These are phyloP conservation scores for Pseudonitzschia multistriata DNA, from an alignment of 108 stramenopile species.

Conservation along the genomic window DNA sequence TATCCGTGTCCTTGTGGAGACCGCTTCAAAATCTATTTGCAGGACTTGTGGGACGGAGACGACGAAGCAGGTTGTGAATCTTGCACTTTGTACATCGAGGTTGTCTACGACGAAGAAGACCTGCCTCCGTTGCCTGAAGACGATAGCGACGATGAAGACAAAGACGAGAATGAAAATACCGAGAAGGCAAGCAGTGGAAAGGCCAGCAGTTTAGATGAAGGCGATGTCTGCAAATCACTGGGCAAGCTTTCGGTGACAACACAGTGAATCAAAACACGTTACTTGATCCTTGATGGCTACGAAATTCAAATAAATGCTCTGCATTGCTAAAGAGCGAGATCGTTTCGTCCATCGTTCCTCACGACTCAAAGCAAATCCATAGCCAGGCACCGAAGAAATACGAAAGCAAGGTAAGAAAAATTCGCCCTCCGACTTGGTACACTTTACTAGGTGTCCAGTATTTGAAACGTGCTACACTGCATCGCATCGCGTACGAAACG, in stretches of 20 bases:
- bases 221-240: not conserved
- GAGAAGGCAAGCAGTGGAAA: not conserved
- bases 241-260: slow-evolving; percentile 6
- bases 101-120: slow-evolving; percentile 92
- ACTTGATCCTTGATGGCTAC: too few species aligned
- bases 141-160: slow-evolving; percentile 20
- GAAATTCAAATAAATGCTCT: too few species aligned
- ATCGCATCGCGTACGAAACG: too few species aligned
- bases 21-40: slow-evolving; percentile 85
- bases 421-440: too few species aligned
- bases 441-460: not conserved
- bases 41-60: slow-evolving; percentile 95
- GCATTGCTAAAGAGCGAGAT: too few species aligned
- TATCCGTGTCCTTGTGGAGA: slow-evolving; percentile 99
- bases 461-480: not conserved
- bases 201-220: not conserved
- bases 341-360: too few species aligned
- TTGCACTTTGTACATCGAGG: slow-evolving; percentile 89
- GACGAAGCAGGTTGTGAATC: slow-evolving; percentile 96
- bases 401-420: not conserved
- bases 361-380: too few species aligned
- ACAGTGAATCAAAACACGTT: not conserved
- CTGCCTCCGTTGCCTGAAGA: slow-evolving; percentile 49
- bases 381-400: not conserved
- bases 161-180: not conserved